Conservation (phyloP, 768 basidiomycete genomes). For the Trichaptum fuscoviolaceum region DNA sequence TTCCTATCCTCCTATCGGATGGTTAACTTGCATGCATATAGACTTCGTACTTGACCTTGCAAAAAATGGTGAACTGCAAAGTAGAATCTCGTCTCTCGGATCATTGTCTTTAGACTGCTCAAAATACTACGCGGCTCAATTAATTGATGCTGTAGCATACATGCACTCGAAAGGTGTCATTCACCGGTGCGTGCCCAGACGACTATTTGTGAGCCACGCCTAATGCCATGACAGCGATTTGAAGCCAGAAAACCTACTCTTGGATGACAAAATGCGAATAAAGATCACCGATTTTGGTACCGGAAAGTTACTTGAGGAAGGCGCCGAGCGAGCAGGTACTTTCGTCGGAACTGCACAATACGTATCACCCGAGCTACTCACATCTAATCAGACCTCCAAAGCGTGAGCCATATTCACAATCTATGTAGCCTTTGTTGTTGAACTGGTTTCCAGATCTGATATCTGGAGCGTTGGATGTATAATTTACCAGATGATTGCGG, state of each 20-base stretch:
- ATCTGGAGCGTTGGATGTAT: constrained; percentile 96
- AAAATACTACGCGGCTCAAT: constrained; percentile 83
- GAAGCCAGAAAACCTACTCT: constrained; percentile 83
- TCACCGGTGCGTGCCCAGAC: constrained; percentile 52
- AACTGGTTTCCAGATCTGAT: constrained; percentile 59
- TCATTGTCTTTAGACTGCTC: constrained; percentile 77
- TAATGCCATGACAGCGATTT: constrained; percentile 46
- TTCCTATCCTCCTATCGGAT: not conserved
- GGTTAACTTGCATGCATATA: constrained; percentile 25
- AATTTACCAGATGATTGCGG: constrained; percentile 88
- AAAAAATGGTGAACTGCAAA: constrained; percentile 72
- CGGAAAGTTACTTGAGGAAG: constrained; percentile 64
- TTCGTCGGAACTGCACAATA: constrained; percentile 93
- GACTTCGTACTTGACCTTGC: constrained; percentile 79
- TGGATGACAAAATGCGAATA: constrained; percentile 82
- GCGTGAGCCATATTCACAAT: constrained; percentile 58
- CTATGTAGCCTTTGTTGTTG: constrained; percentile 4
- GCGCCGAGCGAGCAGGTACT: constrained; percentile 53
- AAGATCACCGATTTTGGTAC: constrained; percentile 98
- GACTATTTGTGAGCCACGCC: constrained; percentile 5
- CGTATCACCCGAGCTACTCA: constrained; percentile 80
- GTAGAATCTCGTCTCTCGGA: constrained; percentile 69
- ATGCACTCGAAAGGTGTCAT: constrained; percentile 90
- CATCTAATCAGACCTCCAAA: constrained; percentile 65
- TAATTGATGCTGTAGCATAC: constrained; percentile 82